Percentiles rank a stretch among this genome's conserved stretches.
Conservation (phyloP, 1,284 basidiomycete species). For the Termitomyces sp. region DNA sequence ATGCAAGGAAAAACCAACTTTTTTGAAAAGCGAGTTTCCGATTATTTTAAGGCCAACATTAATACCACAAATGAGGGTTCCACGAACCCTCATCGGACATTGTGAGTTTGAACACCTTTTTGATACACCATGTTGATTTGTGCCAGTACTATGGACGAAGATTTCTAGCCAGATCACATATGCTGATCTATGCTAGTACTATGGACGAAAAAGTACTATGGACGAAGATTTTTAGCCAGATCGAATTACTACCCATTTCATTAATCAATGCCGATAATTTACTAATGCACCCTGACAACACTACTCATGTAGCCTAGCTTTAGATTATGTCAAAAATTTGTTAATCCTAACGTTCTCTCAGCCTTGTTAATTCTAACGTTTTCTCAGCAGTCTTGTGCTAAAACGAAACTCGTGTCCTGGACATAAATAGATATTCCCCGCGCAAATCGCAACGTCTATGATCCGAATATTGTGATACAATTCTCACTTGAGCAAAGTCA, state of each 20-base stretch:
- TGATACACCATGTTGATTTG: conserved; percentile 3
- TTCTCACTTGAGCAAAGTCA: no score
- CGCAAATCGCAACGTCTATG: no score
- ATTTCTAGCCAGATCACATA: conserved; percentile 41
- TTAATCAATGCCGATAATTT: neutral
- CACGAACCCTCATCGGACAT: conserved; percentile 36
- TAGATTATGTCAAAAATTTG: neutral
- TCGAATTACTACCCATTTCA: neutral
- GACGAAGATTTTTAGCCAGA: conserved; percentile 51
- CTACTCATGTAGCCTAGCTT: neutral
- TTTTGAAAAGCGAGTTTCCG: conserved; percentile 51
- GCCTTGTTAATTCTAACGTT: neutral
- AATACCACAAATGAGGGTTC: neutral
- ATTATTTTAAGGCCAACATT: conserved; percentile 50
- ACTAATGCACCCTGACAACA: neutral
- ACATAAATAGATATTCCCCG: no score
- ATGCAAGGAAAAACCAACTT: conserved; percentile 81
- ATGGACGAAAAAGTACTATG: no score
- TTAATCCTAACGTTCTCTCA: neutral
- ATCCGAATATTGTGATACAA: no score
- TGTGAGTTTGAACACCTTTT: conserved; percentile 37
- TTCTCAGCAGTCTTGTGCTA: no score
- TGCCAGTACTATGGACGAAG: conserved; percentile 52
- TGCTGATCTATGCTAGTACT: conserved; percentile 32
- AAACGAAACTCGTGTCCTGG: no score